Evolutionary conservation across 768 basidiomycete species (phyloP).

Genomic region (Gymnopilus dilepis): DNA sequence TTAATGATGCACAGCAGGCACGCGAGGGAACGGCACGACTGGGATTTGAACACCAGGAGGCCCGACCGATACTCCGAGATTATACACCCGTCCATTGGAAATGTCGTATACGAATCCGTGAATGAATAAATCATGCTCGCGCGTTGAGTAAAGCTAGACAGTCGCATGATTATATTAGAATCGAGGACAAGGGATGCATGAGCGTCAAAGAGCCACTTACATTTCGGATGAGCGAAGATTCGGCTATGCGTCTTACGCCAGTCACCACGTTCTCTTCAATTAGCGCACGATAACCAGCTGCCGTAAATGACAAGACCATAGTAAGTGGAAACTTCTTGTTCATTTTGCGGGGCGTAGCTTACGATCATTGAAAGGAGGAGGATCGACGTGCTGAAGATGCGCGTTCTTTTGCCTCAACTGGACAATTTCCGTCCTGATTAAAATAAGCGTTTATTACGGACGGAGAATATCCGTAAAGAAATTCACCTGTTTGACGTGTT

Average conservation of each 20-base stretch:
- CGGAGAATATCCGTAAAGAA: background rate
- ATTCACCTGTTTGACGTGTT: constrained; percentile 38
- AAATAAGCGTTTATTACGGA: background rate
- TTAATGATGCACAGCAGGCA: background rate
- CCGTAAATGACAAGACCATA: too few species aligned
- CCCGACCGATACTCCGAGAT: constrained; percentile 49
- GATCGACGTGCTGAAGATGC: constrained; percentile 23
- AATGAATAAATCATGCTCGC: constrained; percentile 36
- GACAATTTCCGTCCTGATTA: constrained; percentile 36
- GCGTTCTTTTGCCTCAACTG: constrained; percentile 34
- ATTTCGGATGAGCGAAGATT: constrained; percentile 33
- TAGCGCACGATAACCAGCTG: constrained; percentile 47
- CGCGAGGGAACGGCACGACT: constrained; percentile 27
- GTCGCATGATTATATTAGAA: too few species aligned
- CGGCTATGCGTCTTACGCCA: constrained; percentile 34
- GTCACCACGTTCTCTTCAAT: constrained; percentile 50
- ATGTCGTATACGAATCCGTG: constrained; percentile 70
- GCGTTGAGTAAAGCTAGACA: background rate
- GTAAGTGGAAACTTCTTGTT: background rate
- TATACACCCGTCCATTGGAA: constrained; percentile 52
- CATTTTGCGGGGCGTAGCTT: constrained; percentile 17
- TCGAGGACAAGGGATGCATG: too few species aligned
- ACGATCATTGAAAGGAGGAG: constrained; percentile 37
- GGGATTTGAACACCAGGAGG: constrained; percentile 42
- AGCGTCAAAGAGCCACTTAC: constrained; percentile 21